A percentile compares a stretch with the other conserved stretches of the same genome.
Evolutionary conservation across 108 stramenopile species (phyloP).

Genomic region (Heterococcus sp.): DNA sequence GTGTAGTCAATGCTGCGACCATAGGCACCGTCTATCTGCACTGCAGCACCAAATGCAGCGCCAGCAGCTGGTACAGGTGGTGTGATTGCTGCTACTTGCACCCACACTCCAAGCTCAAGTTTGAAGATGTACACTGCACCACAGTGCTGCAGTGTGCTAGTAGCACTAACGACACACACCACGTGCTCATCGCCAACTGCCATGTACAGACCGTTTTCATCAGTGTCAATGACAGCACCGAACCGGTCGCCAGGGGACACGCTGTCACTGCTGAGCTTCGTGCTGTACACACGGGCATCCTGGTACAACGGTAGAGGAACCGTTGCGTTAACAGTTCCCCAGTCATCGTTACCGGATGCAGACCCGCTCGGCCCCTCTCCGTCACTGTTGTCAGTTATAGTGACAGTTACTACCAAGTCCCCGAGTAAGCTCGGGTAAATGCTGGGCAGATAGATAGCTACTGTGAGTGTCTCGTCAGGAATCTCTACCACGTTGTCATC

Average conservation of each 20-base stretch:
- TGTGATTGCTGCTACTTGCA: constrained; percentile 19
- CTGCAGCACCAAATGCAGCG: neutral
- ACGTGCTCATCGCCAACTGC: neutral
- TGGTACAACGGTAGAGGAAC: constrained; percentile 11
- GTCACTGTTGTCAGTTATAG: constrained; percentile 65
- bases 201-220: constrained; percentile 1
- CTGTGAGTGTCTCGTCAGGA: constrained; percentile 62
- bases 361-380: constrained; percentile 40
- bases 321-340: constrained; percentile 15
- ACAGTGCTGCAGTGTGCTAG: constrained; percentile 27
- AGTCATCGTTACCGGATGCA: neutral
- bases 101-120: constrained; percentile 38
- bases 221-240: neutral
- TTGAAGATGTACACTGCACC: constrained; percentile 61
- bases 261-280: constrained; percentile 14
- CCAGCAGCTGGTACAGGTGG: neutral
- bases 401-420: constrained; percentile 49
- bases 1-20: neutral
- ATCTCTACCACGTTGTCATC: constrained; percentile 66
- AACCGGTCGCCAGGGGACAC: neutral
- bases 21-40: neutral
- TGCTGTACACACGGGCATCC: constrained; percentile 22
- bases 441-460: constrained; percentile 63
- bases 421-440: constrained; percentile 70
- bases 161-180: neutral